A percentile compares a stretch with the other conserved stretches of the same genome.
phyloP scores from a whole-genome alignment of 768 basidiomycete species.

The Cyathus striatus region DNA sequence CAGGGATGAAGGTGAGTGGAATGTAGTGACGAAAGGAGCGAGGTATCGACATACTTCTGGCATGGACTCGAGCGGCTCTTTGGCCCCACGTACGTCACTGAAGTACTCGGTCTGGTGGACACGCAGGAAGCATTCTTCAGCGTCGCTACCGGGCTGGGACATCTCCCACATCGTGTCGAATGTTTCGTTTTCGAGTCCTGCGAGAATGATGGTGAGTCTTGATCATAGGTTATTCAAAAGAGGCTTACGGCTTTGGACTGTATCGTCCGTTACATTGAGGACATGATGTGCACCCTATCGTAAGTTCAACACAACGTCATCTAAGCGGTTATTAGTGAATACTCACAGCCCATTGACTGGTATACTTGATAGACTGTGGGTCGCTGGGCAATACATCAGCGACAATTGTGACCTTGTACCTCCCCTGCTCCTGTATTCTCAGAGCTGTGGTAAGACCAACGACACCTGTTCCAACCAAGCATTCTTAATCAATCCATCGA shows the following conservation, averaged over 20 bases:
- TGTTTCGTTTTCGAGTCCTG: constrained; percentile 68
- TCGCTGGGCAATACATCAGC: constrained; percentile 73
- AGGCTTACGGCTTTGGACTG: constrained; percentile 47
- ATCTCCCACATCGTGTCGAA: constrained; percentile 74
- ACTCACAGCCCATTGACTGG: constrained; percentile 79
- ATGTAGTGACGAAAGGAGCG: background rate
- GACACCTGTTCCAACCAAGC: constrained; percentile 44
- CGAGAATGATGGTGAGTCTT: constrained; percentile 1
- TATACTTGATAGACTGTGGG: constrained; percentile 67
- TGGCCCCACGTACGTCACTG: constrained; percentile 29
- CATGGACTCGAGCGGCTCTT: constrained; percentile 46
- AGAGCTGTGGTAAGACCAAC: constrained; percentile 75
- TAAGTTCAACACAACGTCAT: background rate
- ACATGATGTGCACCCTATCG: constrained; percentile 89
- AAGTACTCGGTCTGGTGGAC: constrained; percentile 60
- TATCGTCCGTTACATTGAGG: constrained; percentile 46
- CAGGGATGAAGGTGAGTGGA: background rate
- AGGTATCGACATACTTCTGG: constrained; percentile 36
- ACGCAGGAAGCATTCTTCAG: constrained; percentile 62
- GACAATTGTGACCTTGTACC: constrained; percentile 64
- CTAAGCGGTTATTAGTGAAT: no score
- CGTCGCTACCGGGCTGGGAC: constrained; percentile 50
- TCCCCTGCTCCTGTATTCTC: constrained; percentile 57
- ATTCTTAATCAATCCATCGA: background rate
- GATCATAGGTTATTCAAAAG: background rate